Percentiles rank a stretch among this genome's conserved stretches.
Conservation (phyloP, 148 eudicot genomes). For the Dianthus caryophyllus region DNA sequence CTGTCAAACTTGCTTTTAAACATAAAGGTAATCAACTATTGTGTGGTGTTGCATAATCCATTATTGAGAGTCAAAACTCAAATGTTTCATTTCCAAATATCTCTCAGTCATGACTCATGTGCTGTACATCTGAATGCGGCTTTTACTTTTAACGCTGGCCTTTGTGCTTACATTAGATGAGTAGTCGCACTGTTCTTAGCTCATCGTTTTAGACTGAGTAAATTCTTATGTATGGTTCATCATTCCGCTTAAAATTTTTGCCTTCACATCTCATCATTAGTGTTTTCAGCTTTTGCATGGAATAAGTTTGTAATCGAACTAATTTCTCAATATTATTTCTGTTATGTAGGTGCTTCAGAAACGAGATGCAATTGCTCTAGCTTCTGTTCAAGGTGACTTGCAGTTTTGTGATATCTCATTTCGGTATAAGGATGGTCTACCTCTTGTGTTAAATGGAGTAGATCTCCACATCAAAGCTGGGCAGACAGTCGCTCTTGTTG, state of each 20-base stretch:
- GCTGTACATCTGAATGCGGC: slow-evolving; percentile 1
- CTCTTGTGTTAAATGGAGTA: slow-evolving; percentile 58
- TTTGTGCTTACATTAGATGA: not conserved
- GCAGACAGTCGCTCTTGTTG: slow-evolving; percentile 89
- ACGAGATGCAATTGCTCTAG: slow-evolving; percentile 61
- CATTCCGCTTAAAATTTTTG: not conserved
- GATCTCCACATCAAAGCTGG: slow-evolving; percentile 81
- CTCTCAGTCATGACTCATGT: not conserved
- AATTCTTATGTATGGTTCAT: not conserved
- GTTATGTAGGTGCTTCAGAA: slow-evolving; percentile 53
- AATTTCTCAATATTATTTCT: slow-evolving; percentile 14
- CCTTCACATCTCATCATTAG: no score
- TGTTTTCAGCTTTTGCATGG: not conserved
- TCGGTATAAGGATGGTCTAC: slow-evolving; percentile 54
- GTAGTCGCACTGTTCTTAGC: not conserved
- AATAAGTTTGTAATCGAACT: no score
- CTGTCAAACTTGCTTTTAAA: not conserved
- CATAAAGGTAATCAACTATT: not conserved
- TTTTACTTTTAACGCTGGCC: not conserved
- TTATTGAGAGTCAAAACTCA: not conserved
- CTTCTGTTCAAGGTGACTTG: slow-evolving; percentile 62
- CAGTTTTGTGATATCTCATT: slow-evolving; percentile 57
- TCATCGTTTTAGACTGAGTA: not conserved
- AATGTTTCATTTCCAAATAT: not conserved
- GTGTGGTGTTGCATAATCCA: not conserved